phyloP scores from a whole-genome alignment of 225 moss, liverwort and hornwort species.

The Thuidium tamariscinum region DNA sequence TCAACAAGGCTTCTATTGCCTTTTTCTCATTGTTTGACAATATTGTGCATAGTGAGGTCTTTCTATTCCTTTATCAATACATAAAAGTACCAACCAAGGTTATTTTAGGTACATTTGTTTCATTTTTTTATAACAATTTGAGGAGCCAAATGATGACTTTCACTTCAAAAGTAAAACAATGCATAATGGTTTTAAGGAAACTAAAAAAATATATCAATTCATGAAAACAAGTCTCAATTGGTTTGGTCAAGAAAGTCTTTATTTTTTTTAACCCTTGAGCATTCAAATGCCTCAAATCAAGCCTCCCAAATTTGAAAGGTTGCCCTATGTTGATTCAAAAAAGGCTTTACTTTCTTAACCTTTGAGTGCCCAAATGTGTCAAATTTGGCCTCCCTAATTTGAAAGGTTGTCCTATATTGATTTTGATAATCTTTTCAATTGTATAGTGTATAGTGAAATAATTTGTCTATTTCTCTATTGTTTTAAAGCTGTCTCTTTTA shows the following conservation, averaged over 20 bases:
- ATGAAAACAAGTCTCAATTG: neutral
- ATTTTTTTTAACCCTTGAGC: neutral
- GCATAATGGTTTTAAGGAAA: neutral
- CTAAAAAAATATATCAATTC: neutral
- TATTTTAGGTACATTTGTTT: neutral
- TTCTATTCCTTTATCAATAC: neutral
- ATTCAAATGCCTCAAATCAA: no score
- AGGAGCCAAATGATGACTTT: neutral
- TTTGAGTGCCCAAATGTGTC: no score
- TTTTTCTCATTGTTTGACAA: neutral
- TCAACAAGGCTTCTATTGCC: neutral
- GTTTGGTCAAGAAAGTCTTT: no score
- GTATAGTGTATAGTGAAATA: no score
- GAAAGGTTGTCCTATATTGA: no score
- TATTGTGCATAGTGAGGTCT: fast-evolving
- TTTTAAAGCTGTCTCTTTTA: no score
- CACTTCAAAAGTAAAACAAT: neutral
- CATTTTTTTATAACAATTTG: neutral
- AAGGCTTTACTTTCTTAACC: no score
- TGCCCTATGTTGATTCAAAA: no score
- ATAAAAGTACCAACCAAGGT: neutral
- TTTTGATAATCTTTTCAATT: no score
- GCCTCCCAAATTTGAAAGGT: no score
- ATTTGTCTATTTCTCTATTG: no score
- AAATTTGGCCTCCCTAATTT: no score